Conservation (phyloP, 2,329 filamentous ascomycete species). For the Trichothecium sympodiale region DNA sequence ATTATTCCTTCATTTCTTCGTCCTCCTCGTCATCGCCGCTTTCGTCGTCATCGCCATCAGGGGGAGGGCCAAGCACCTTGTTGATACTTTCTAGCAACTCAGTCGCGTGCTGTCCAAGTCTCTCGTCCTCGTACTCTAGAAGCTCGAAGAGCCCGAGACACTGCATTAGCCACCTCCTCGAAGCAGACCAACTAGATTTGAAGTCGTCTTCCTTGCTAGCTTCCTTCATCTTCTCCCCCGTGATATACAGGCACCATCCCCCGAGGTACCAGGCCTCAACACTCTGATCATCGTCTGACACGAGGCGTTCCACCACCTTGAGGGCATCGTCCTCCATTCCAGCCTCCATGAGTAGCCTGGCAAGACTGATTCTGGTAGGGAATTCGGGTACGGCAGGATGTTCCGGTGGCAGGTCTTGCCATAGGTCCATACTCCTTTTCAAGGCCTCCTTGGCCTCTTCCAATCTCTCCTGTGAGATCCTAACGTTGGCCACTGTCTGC, state of each 20-base stretch:
- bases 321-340: constrained; percentile 77
- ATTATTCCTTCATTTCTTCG: constrained; percentile 41
- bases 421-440: constrained; percentile 66
- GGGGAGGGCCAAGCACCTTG: constrained; percentile 50
- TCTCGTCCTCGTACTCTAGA: constrained; percentile 78
- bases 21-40: constrained; percentile 42
- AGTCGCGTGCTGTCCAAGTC: constrained; percentile 61
- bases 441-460: constrained; percentile 77
- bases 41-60: constrained; percentile 41
- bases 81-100: constrained; percentile 58
- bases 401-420: constrained; percentile 66
- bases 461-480: constrained; percentile 72
- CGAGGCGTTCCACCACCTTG: constrained; percentile 71
- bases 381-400: constrained; percentile 74
- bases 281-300: constrained; percentile 83
- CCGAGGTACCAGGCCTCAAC: constrained; percentile 96
- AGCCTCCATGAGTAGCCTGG: constrained; percentile 81
- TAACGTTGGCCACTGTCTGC: constrained; percentile 87
- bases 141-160: constrained; percentile 68
- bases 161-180: constrained; percentile 72
- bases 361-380: constrained; percentile 70
- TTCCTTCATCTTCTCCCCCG: constrained; percentile 53
- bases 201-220: constrained; percentile 31
- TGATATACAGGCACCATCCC: constrained; percentile 80
- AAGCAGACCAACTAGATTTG: constrained; percentile 57